Conservation (phyloP, 1,284 basidiomycete species). For the Mrakiaceae sp. region DNA sequence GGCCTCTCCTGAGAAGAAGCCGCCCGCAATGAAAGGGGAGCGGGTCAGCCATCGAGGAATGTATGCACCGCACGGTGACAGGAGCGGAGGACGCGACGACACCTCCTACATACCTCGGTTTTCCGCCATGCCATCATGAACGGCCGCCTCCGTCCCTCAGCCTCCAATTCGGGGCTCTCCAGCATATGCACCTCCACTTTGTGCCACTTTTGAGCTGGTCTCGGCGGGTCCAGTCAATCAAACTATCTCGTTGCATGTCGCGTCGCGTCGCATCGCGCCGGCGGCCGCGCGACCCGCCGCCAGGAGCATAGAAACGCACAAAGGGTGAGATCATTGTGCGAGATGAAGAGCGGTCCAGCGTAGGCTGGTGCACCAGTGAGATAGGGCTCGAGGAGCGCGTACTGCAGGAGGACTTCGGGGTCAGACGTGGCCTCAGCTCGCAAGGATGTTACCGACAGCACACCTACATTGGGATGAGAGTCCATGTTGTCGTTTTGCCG, state of each 20-base stretch:
- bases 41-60: not conserved
- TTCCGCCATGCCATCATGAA: constrained; percentile 1
- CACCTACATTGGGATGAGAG: too few species aligned
- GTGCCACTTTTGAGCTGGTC: constrained; percentile 34
- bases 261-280: not conserved
- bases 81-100: too few species aligned
- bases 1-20: constrained; percentile 6
- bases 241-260: not conserved
- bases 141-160: not conserved
- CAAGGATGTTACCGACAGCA: too few species aligned
- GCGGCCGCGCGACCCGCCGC: not conserved
- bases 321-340: constrained; percentile 32
- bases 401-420: constrained; percentile 17
- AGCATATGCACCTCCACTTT: constrained; percentile 26
- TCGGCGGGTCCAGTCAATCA: not conserved
- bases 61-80: not conserved
- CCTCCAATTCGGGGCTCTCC: constrained; percentile 5
- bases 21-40: not conserved
- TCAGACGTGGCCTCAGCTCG: too few species aligned
- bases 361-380: constrained; percentile 24
- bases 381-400: constrained; percentile 19
- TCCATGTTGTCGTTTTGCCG: too few species aligned
- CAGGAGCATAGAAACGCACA: constrained; percentile 22
- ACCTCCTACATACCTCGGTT: not conserved
- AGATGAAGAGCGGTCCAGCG: constrained; percentile 29